Base-by-base conservation (phyloP, 1,284 basidiomycete genomes). In the Fomitiporia mediterranea region DNA sequence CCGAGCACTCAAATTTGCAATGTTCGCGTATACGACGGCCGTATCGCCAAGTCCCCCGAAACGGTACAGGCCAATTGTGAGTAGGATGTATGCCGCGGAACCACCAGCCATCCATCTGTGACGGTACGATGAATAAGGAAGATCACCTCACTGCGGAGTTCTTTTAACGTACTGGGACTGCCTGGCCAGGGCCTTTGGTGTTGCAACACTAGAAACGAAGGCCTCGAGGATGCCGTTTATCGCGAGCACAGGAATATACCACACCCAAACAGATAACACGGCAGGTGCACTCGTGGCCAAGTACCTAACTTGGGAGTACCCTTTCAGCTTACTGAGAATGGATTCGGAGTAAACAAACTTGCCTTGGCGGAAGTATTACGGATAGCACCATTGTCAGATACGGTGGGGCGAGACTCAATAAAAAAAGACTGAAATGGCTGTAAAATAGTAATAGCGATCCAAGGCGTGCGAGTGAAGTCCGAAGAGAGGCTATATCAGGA, bases 141-240 rank as follows among this genome's bases (percentile, higher is more conserved):
- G 19, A 42, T 1, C 59, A 51, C 21, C 7, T 8, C 15, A 15
- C 17, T 13, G 25, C 13, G 65, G 62, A 40, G 65, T 66, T 27
- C 60, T 52, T 2, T 55, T 60, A 43, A 72, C 77, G 61, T 63
- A 83, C 72, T 76, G 73, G 61, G 83, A 87, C 66, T 92, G 90
- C 4, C 67, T 67, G 49, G 75, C 80, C 4, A 94, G 70, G 67
- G 91, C 86, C 1, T 68, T 63, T 0, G 83, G 74, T 1, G 76
- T 75, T 2, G 91, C 89, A 1, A 85, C 84, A 51, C 91, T 89
- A 2, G 89, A 83, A 62, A 94, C 78, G 70, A 95, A 95, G 0
- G 93, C 89, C 68, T 98, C 94, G 21, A 95, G 74, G 1, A 90
- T 81, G 2, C 94, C 94, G 67, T 98, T 98, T 62, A 91, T 72